Evolutionary conservation across 805 yeast species (phyloP).

Genomic region (Grigorovia jiainica): DNA sequence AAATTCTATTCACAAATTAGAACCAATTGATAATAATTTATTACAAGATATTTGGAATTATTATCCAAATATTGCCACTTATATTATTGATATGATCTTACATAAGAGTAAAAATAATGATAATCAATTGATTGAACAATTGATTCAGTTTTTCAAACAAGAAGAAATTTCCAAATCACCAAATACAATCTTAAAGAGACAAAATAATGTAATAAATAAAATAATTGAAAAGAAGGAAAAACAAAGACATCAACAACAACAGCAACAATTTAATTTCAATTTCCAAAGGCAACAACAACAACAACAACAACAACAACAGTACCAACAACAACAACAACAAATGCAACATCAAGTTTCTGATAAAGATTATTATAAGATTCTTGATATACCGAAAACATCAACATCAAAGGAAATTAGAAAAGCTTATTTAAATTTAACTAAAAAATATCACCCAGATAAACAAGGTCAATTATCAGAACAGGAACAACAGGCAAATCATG

Average conservation of each 20-base stretch:
- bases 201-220: constrained; percentile 30
- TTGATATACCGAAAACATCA: constrained; percentile 61
- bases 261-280: constrained; percentile 33
- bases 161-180: constrained; percentile 11
- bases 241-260: constrained; percentile 35
- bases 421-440: constrained; percentile 71
- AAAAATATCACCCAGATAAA: constrained; percentile 88
- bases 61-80: constrained; percentile 22
- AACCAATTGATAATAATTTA: constrained; percentile 12
- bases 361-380: constrained; percentile 70
- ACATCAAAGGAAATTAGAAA: constrained; percentile 63
- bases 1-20: constrained; percentile 5
- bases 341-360: constrained; percentile 25
- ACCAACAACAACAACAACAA: constrained; percentile 31
- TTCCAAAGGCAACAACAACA: constrained; percentile 16
- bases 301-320: constrained; percentile 29
- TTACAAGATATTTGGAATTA: constrained; percentile 20
- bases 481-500: constrained; percentile 59
- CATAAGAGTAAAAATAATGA: constrained; percentile 7
- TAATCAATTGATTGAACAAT: constrained; percentile 8
- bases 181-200: constrained; percentile 12
- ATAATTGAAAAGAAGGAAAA: constrained; percentile 8
- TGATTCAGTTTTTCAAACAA: constrained; percentile 18
- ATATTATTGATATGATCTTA: constrained; percentile 13
- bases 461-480: constrained; percentile 52